Evolutionary conservation across 202 grass and related monocot genomes (phyloP).

Genomic region (Schoenoplectus triqueter): DNA sequence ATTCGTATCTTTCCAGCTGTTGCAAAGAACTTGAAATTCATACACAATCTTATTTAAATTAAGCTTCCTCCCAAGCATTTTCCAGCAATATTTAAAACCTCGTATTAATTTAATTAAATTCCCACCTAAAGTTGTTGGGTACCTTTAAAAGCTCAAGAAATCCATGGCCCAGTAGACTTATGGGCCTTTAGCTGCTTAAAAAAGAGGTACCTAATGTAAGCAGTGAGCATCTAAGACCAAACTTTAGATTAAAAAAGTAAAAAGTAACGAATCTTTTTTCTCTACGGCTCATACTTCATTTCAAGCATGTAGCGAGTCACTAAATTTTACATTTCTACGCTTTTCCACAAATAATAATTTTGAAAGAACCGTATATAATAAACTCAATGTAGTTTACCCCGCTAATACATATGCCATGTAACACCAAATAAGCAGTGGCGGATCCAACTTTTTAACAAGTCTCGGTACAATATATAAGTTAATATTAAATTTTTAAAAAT

Average conservation of each 20-base stretch:
- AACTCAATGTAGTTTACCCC: background rate
- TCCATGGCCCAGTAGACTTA: background rate
- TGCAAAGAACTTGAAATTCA: background rate
- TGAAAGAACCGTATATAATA: background rate
- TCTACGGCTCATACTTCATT: background rate
- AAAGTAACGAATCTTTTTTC: background rate
- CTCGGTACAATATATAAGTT: too few species aligned
- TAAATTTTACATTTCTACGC: background rate
- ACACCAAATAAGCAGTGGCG: too few species aligned
- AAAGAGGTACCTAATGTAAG: background rate
- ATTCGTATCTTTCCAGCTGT: constrained; percentile 4
- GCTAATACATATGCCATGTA: background rate
- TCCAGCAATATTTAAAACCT: background rate
- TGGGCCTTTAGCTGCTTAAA: background rate
- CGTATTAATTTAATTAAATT: constrained; percentile 8
- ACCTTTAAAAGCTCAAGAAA: constrained; percentile 5
- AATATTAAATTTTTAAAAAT: too few species aligned
- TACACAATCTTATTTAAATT: background rate
- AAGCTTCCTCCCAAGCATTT: background rate
- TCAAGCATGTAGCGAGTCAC: background rate
- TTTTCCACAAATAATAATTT: background rate
- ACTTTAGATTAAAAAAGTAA: background rate
- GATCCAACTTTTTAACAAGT: too few species aligned
- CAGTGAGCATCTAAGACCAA: background rate
- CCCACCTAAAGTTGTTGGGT: constrained; percentile 11